Conservation (phyloP, 176 grass and related monocot species). For the Triticum urartu region DNA sequence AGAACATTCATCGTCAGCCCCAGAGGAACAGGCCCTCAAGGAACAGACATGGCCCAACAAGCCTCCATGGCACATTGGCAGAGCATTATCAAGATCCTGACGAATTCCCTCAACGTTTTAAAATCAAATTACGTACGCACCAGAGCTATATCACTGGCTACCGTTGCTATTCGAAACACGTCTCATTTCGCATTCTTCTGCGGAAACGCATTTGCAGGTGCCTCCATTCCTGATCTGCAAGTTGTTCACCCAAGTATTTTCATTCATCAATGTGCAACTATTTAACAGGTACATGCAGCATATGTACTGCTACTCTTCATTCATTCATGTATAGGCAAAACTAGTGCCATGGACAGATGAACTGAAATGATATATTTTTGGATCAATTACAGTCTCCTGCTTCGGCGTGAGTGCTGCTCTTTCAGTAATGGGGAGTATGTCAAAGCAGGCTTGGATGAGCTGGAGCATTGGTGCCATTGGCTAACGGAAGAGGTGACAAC, state of each 20-base stretch:
- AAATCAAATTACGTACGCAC: slow-evolving; percentile 53
- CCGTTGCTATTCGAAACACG: background rate
- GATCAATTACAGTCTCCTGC: slow-evolving; percentile 44
- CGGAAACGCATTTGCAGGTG: slow-evolving; percentile 27
- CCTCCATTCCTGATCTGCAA: slow-evolving; percentile 61
- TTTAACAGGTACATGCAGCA: slow-evolving; percentile 57
- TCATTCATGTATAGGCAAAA: background rate
- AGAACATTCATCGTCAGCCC: slow-evolving; percentile 53
- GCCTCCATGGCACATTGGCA: slow-evolving; percentile 63
- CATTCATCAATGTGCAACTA: slow-evolving; percentile 74
- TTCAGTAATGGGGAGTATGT: slow-evolving; percentile 80
- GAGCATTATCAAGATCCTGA: slow-evolving; percentile 61
- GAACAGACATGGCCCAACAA: slow-evolving; percentile 49
- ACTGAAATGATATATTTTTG: background rate
- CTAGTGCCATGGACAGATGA: background rate
- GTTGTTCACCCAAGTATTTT: slow-evolving; percentile 64
- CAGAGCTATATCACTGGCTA: background rate
- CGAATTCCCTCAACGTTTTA: slow-evolving; percentile 43
- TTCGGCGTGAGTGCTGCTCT: slow-evolving; percentile 78
- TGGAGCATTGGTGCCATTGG: slow-evolving; percentile 72
- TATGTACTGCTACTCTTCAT: background rate
- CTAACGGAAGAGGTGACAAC: slow-evolving; percentile 55
- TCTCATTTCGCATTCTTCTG: background rate
- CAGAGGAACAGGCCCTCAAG: slow-evolving; percentile 44
- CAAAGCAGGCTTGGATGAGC: slow-evolving; percentile 62